Percentiles rank a stretch among this genome's conserved stretches.
Conservation (phyloP, 495 filamentous ascomycete genomes). For the Daldinia bambusicola region DNA sequence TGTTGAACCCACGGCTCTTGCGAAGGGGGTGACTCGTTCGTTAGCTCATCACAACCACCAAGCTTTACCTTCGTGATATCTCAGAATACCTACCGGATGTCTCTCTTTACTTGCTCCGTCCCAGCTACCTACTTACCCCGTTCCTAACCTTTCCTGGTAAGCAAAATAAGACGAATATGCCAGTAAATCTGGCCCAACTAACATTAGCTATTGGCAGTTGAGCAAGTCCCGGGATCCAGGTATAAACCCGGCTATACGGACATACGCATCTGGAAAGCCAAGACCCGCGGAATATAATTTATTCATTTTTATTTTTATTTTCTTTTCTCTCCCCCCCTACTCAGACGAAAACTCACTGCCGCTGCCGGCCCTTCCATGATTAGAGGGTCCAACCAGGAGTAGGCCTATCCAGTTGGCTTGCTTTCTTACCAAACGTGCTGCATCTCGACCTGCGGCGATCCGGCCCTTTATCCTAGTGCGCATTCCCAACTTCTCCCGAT, state of each 20-base stretch:
- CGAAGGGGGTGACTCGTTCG: conserved; percentile 27
- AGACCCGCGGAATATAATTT: conserved; percentile 35
- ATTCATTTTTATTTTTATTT: conserved; percentile 1
- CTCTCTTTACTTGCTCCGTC: conserved; percentile 14
- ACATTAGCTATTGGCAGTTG: conserved; percentile 11
- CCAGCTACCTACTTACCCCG: neutral
- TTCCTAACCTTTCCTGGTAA: conserved; percentile 23
- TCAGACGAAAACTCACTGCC: conserved; percentile 14
- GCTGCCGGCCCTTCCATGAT: conserved; percentile 31
- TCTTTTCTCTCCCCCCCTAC: conserved; percentile 21
- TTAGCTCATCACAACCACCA: conserved; percentile 32
- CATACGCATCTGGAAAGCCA: conserved; percentile 43
- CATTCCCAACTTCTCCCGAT: conserved; percentile 15
- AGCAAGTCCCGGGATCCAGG: conserved; percentile 31
- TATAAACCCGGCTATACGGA: conserved; percentile 43
- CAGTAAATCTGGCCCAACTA: conserved; percentile 9
- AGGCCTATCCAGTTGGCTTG: conserved; percentile 42
- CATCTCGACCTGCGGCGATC: conserved; percentile 36
- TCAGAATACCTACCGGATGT: conserved; percentile 9
- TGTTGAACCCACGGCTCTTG: conserved; percentile 19
- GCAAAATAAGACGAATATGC: conserved; percentile 9
- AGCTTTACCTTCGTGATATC: conserved; percentile 28
- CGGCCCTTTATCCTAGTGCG: conserved; percentile 40
- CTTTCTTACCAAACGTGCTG: conserved; percentile 41
- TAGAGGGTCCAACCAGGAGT: conserved; percentile 31